Evolutionary conservation across 2,329 filamentous ascomycete species (phyloP).

Genomic region (Trichoderma endophyticum): DNA sequence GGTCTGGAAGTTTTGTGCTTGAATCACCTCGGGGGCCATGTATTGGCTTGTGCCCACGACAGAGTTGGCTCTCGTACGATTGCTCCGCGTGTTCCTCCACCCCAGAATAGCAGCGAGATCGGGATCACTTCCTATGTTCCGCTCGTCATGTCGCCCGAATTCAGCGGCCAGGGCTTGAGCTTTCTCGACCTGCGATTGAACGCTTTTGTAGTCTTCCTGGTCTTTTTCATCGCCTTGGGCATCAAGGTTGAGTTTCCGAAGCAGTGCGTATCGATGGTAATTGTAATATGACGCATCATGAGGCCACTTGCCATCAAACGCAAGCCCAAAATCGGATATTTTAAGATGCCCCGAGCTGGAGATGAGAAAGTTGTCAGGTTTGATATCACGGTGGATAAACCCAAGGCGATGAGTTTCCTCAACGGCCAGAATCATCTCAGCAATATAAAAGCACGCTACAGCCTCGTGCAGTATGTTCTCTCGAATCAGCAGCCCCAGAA

Average conservation of each 20-base stretch:
- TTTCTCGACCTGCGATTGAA: slow-evolving; percentile 34
- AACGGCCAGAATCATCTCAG: slow-evolving; percentile 93
- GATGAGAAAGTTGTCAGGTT: slow-evolving; percentile 96
- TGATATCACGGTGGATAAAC: slow-evolving; percentile 94
- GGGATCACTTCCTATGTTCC: slow-evolving; percentile 27
- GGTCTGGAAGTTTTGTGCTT: slow-evolving; percentile 51
- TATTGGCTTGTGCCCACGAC: slow-evolving; percentile 96
- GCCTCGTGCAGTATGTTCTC: slow-evolving; percentile 79
- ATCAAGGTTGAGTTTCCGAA: slow-evolving; percentile 71
- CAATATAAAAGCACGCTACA: slow-evolving; percentile 80
- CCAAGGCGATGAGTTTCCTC: slow-evolving; percentile 84
- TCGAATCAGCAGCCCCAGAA: slow-evolving; percentile 79
- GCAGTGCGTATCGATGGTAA: slow-evolving; percentile 73
- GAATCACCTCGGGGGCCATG: slow-evolving; percentile 93
- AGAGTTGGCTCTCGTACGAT: slow-evolving; percentile 72
- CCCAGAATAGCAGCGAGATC: slow-evolving; percentile 50
- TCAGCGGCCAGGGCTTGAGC: slow-evolving; percentile 31
- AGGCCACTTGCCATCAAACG: slow-evolving; percentile 93
- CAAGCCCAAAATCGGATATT: slow-evolving; percentile 93
- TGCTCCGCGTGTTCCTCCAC: slow-evolving; percentile 67
- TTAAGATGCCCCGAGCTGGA: slow-evolving; percentile 85
- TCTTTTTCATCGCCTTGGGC: slow-evolving; percentile 74
- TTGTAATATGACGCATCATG: slow-evolving; percentile 87
- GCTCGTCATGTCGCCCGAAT: slow-evolving; percentile 34
- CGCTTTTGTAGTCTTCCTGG: slow-evolving; percentile 47